Base-by-base conservation (phyloP, 2,329 filamentous ascomycete species). In the Aspergillus unguis region DNA sequence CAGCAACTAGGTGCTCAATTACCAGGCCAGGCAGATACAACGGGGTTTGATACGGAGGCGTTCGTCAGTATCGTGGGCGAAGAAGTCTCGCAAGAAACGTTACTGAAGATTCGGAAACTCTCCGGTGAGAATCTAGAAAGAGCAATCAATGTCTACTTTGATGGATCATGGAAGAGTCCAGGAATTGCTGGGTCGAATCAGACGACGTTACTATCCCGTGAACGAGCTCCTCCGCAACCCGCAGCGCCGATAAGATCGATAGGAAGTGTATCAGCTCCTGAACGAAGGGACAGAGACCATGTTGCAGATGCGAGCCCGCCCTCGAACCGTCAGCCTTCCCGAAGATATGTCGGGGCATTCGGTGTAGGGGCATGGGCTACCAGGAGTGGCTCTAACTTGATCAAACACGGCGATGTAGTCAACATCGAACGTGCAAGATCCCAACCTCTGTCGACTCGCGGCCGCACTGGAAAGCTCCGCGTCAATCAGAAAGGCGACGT, bases 291-390 rank as follows among this genome's bases (percentile, higher is more conserved):
- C 23, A 56, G n/a, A 44, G 27, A 50, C 5, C 37, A 46, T 1
- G 38, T 50, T 17, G 41, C 50, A 3, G 46, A 58, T 53, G 44
- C 10, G 3, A 27, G 35, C n/a, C 57, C 54, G 48, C 63, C 58
- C 9, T 50, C 55, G 6, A 49, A 33, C 41, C 61, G 62, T 9
- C 66, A 66, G 44, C 85, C 85, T 0, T 63, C 72, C 1, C 78
- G 77, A 60, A 76, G 94, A 64, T 99, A 97, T 63, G 82, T 97
- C 55, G 94, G 94, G 17, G 90, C 91, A 0, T 94, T 97, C 71
- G 94, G 94, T 6, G 91, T 89, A 4, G 90, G 87, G 49, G 94
- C 86, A 4, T 99, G 94, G 94, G 86, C 90, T 5, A 97, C 92
- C 3, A 84, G 86, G 62, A 96, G 90, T 68, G 92, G 92, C 0